These are phyloP conservation scores for Starmera caribaea DNA, from an alignment of 805 yeast genomes.

Conservation along the genomic window DNA sequence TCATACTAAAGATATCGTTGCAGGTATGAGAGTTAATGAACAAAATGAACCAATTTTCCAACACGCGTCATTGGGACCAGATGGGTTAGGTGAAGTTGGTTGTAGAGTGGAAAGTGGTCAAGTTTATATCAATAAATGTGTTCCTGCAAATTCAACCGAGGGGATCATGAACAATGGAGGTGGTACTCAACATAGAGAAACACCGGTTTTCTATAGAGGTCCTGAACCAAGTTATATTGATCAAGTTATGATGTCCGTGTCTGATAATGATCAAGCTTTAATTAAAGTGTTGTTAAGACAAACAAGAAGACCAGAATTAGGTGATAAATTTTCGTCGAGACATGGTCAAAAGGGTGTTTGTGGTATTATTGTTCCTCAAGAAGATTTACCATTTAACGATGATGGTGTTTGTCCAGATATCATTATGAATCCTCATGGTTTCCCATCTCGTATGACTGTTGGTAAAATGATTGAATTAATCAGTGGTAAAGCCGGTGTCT, in stretches of 20 bases:
- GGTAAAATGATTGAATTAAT: constrained; percentile 97
- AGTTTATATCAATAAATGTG: constrained; percentile 86
- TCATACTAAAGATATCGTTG: constrained; percentile 84
- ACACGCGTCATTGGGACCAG: constrained; percentile 82
- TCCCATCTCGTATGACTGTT: constrained; percentile 99
- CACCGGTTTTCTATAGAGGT: constrained; percentile 86
- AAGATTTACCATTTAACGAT: constrained; percentile 92
- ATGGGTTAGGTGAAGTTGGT: constrained; percentile 96
- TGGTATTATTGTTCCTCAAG: constrained; percentile 96
- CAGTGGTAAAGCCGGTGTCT: constrained; percentile 95
- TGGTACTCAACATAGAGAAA: constrained; percentile 62
- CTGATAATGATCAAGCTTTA: constrained; percentile 91
- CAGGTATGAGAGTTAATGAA: constrained; percentile 85
- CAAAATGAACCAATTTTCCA: constrained; percentile 75
- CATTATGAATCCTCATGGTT: constrained; percentile 98
- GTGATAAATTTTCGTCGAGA: constrained; percentile 94
- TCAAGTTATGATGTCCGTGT: constrained; percentile 94
- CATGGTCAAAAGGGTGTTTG: constrained; percentile 99
- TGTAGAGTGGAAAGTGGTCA: constrained; percentile 85
- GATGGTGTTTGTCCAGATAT: constrained; percentile 90
- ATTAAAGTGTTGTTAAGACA: constrained; percentile 89
- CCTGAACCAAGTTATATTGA: constrained; percentile 95
- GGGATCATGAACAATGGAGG: constrained; percentile 19
- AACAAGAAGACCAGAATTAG: constrained; percentile 94
- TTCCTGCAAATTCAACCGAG: constrained; percentile 79